Percentiles rank a stretch among this genome's conserved stretches.
Conservation (phyloP, 75 land plant species). For the Isoetes taiwanensis region DNA sequence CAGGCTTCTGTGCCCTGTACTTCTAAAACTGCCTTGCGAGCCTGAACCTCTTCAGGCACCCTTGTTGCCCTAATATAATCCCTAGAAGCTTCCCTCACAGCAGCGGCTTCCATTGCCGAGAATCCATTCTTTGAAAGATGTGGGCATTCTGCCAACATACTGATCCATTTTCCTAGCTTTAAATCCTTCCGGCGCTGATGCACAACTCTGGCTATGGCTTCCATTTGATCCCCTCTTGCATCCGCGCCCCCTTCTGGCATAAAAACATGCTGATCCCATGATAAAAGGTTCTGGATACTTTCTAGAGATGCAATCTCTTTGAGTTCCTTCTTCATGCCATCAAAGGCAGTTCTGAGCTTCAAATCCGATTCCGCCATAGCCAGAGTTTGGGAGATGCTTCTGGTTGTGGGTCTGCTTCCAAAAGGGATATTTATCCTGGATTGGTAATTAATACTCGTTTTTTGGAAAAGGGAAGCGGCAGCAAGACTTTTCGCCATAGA, state of each 20-base stretch:
- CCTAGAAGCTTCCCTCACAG: constrained; percentile 1
- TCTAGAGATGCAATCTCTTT: constrained; percentile 1
- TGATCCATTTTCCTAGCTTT: background rate
- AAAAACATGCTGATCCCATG: constrained; percentile 2
- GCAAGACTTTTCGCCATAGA: no score
- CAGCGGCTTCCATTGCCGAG: background rate
- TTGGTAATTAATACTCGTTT: no score
- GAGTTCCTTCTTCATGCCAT: background rate
- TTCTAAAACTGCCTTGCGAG: background rate
- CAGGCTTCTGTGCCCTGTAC: no score
- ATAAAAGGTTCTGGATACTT: background rate
- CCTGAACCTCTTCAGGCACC: background rate
- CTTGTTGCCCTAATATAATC: background rate
- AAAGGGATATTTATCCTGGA: no score
- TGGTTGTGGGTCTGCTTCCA: no score
- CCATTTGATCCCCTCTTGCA: constrained; percentile 1
- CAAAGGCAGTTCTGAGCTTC: background rate
- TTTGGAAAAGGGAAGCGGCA: no score
- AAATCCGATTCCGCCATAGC: no score
- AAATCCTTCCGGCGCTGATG: background rate
- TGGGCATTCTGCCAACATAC: background rate
- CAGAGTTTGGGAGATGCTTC: no score
- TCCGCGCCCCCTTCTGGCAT: background rate
- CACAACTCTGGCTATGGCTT: background rate
- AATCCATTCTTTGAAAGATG: background rate